phyloP scores from a whole-genome alignment of 495 filamentous ascomycete genomes.

The Penicillium egyptiacum region DNA sequence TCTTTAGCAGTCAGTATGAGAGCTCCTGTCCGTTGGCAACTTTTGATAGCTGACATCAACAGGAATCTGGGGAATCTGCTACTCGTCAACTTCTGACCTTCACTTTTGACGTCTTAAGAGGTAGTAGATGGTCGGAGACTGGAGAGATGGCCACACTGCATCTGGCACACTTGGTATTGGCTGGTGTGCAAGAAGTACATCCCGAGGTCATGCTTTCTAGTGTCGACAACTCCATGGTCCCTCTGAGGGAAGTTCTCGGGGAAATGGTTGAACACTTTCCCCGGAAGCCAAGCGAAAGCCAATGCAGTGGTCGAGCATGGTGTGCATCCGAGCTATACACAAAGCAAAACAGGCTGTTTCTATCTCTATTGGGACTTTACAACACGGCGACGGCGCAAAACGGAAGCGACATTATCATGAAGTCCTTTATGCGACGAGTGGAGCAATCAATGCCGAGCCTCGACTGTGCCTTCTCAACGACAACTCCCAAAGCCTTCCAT shows the following conservation, averaged over 20 bases:
- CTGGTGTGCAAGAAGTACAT: constrained; percentile 22
- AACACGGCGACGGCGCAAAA: constrained; percentile 20
- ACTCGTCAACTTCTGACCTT: constrained; percentile 28
- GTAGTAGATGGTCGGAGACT: not conserved
- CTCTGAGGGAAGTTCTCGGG: constrained; percentile 22
- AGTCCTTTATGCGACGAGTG: constrained; percentile 19
- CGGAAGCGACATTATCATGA: constrained; percentile 16
- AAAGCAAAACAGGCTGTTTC: constrained; percentile 35
- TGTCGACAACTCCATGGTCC: constrained; percentile 11
- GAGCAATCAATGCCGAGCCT: constrained; percentile 10
- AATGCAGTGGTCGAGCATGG: constrained; percentile 23
- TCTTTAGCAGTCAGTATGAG: constrained; percentile 29
- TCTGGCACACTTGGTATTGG: constrained; percentile 28
- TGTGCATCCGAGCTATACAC: constrained; percentile 25
- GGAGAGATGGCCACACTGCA: constrained; percentile 22
- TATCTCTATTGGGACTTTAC: constrained; percentile 32
- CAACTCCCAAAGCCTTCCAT: constrained; percentile 16
- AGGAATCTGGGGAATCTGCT: constrained; percentile 29
- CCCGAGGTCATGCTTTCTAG: constrained; percentile 10
- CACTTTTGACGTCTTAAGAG: constrained; percentile 24
- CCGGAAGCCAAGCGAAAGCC: constrained; percentile 8
- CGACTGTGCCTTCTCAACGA: constrained; percentile 24
- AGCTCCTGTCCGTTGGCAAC: not conserved
- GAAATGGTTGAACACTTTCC: constrained; percentile 29
- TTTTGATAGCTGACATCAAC: constrained; percentile 5